phyloP scores from a whole-genome alignment of 1,139 yeast species.

The Meyerozyma guilliermondii region DNA sequence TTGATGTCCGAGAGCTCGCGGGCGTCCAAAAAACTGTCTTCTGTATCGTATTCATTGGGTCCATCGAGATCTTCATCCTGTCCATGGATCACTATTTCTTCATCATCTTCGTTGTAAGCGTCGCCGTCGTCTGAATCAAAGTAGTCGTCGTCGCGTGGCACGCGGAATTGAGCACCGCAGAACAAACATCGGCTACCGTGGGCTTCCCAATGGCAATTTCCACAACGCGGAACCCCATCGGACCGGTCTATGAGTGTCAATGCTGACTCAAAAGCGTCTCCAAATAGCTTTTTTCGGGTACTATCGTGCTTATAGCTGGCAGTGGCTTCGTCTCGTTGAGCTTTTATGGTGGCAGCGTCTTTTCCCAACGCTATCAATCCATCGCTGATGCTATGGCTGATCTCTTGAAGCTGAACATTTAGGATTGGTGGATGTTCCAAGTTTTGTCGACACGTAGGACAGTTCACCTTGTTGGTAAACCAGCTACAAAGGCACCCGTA shows the following conservation, averaged over 20 bases:
- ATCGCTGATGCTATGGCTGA: constrained; percentile 27
- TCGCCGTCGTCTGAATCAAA: constrained; percentile 27
- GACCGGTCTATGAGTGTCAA: constrained; percentile 52
- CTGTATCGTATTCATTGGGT: constrained; percentile 14
- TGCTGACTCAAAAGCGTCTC: constrained; percentile 45
- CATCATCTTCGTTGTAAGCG: constrained; percentile 13
- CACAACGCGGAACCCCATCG: constrained; percentile 79
- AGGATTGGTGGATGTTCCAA: constrained; percentile 40
- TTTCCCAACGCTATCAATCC: constrained; percentile 21
- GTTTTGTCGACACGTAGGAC: constrained; percentile 52
- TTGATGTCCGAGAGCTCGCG: constrained; percentile 12
- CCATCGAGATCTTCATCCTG: constrained; percentile 5
- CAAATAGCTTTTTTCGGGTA: constrained; percentile 35
- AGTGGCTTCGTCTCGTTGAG: constrained; percentile 21
- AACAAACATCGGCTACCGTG: constrained; percentile 51
- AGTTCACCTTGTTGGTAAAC: constrained; percentile 44
- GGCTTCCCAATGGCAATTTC: constrained; percentile 81
- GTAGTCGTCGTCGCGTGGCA: constrained; percentile 24
- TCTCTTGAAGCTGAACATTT: constrained; percentile 39
- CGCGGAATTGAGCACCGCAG: constrained; percentile 43
- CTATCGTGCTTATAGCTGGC: constrained; percentile 36
- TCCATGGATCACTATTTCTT: constrained; percentile 3
- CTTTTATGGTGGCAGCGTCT: constrained; percentile 16
- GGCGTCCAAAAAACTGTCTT: constrained; percentile 20
- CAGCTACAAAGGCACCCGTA: constrained; percentile 47